These are phyloP conservation scores for Solanum dulcamara DNA, from an alignment of 257 asterid genomes.

Conservation along the genomic window DNA sequence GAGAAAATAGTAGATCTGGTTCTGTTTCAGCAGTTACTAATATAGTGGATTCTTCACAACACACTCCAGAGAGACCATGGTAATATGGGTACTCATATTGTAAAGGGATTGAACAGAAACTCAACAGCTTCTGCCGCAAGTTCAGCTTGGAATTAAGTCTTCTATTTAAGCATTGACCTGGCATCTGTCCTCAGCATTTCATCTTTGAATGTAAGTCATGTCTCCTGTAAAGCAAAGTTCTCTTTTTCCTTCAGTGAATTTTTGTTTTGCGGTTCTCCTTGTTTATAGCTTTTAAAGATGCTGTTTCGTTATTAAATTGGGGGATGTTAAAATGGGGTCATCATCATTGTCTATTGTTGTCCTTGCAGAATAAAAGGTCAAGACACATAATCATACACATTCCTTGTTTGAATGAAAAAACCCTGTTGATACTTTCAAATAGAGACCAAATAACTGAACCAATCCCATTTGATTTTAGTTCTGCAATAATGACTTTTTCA, in stretches of 20 bases:
- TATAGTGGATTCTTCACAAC: slow-evolving; percentile 22
- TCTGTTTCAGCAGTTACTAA: slow-evolving; percentile 10
- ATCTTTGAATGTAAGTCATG: slow-evolving; percentile 55
- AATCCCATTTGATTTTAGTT: not conserved
- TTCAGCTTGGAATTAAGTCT: slow-evolving; percentile 25
- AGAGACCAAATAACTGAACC: not conserved
- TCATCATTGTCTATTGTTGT: not conserved
- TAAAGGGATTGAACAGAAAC: slow-evolving; percentile 12
- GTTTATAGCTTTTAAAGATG: not conserved
- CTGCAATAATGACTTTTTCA: not conserved
- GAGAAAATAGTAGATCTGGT: slow-evolving; percentile 29
- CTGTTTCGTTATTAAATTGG: not conserved
- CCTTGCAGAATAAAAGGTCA: not conserved
- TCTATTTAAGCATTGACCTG: slow-evolving; percentile 9
- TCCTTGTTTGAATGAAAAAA: not conserved
- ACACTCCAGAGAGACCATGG: slow-evolving; percentile 26
- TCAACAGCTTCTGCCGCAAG: slow-evolving; percentile 40
- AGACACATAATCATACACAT: not conserved
- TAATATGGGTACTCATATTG: slow-evolving; percentile 14
- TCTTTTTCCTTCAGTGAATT: not conserved
- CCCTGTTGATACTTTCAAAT: not conserved
- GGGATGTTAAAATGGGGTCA: not conserved
- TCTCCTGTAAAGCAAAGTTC: not conserved
- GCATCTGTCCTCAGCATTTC: slow-evolving; percentile 46
- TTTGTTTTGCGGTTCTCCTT: not conserved